Evolutionary conservation across 2,329 filamentous ascomycete genomes (phyloP).

Genomic region (Cytospora schulzeri): DNA sequence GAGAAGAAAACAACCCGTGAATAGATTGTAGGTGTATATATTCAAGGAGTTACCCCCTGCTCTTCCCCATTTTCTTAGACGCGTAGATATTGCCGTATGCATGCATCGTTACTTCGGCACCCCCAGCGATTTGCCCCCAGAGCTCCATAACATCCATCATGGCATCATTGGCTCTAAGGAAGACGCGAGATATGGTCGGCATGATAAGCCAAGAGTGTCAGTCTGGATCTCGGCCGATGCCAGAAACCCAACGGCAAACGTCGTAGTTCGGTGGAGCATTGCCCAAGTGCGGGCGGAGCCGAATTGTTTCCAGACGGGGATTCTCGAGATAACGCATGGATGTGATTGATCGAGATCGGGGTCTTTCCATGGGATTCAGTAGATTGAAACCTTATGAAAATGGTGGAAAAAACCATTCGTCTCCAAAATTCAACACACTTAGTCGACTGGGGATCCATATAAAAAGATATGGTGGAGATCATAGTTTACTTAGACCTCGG

Average conservation of each 20-base stretch:
- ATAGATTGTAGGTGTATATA: not conserved
- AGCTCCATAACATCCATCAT: conserved; percentile 4
- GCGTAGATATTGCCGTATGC: conserved; percentile 2
- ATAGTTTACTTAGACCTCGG: too few species aligned
- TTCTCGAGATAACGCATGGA: not conserved
- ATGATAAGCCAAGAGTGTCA: conserved; percentile 14
- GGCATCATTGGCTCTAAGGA: conserved; percentile 12
- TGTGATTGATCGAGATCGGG: not conserved
- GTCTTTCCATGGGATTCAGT: not conserved
- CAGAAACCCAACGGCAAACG: conserved; percentile 2
- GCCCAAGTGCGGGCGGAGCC: conserved; percentile 3
- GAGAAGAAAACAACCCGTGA: not conserved
- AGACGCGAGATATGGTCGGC: conserved; percentile 6
- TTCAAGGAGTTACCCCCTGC: not conserved
- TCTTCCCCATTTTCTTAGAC: too few species aligned
- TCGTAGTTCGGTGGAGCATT: conserved; percentile 8
- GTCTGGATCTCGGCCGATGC: conserved; percentile 3
- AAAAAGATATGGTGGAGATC: not conserved
- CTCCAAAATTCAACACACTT: not conserved
- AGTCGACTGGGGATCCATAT: not conserved
- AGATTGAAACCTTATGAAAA: not conserved
- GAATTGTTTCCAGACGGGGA: not conserved
- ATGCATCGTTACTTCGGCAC: conserved; percentile 1
- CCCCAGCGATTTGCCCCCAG: not conserved
- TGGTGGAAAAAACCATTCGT: not conserved